Evolutionary conservation across 306 rosid genomes (phyloP).

Genomic region (Aeschynomene evenia): DNA sequence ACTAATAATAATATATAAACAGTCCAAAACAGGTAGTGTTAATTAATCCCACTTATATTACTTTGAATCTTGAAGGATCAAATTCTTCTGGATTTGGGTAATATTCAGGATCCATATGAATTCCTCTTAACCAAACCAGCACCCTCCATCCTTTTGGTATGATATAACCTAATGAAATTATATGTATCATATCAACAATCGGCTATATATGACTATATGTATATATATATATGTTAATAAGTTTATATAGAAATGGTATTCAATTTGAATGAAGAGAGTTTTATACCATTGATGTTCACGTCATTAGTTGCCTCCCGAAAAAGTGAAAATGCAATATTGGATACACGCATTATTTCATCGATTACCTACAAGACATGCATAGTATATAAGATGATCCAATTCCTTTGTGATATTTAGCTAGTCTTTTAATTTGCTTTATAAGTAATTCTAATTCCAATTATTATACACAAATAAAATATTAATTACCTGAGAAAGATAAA

Average conservation of each 20-base stretch:
- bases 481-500: slow-evolving; percentile 46
- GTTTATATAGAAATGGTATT: background rate
- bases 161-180: slow-evolving; percentile 43
- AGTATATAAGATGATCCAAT: background rate
- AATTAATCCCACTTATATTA: slow-evolving; percentile 35
- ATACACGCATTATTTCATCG: slow-evolving; percentile 39
- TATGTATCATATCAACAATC: background rate
- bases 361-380: slow-evolving; percentile 33
- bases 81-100: slow-evolving; percentile 40
- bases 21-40: background rate
- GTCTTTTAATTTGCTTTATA: background rate
- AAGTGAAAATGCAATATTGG: slow-evolving; percentile 24
- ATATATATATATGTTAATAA: too few relatives aligned
- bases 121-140: slow-evolving; percentile 36
- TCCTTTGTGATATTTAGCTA: background rate
- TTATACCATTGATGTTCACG: slow-evolving; percentile 38
- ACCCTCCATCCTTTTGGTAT: slow-evolving; percentile 24
- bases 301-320: slow-evolving; percentile 44
- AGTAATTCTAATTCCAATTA: background rate
- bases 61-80: slow-evolving; percentile 54
- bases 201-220: background rate
- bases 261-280: background rate
- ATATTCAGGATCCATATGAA: slow-evolving; percentile 34
- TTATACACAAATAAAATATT: too few relatives aligned
- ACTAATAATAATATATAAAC: too few relatives aligned